phyloP scores from a whole-genome alignment of 176 grass and related monocot genomes.

The Typha latifolia region DNA sequence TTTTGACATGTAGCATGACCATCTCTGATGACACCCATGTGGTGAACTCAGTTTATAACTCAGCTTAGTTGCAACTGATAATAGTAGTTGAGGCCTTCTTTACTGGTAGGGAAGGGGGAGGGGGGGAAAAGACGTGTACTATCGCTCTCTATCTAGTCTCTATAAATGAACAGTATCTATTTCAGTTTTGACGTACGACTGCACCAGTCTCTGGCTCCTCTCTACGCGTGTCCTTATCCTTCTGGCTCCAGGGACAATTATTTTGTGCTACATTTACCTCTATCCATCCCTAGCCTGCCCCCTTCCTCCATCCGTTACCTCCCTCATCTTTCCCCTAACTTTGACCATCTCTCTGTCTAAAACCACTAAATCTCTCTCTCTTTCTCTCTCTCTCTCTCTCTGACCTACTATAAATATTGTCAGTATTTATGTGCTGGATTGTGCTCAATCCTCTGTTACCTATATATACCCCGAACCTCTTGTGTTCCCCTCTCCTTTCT shows the following conservation, averaged over 20 bases:
- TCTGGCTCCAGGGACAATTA: slow-evolving; percentile 18
- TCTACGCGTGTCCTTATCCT: slow-evolving; percentile 21
- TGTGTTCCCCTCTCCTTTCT: too few species aligned
- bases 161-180: slow-evolving; percentile 21
- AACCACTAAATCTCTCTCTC: too few species aligned
- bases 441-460: too few species aligned
- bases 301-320: neutral
- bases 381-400: too few species aligned
- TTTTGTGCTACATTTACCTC: slow-evolving; percentile 10
- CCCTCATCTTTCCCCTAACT: neutral
- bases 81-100: neutral
- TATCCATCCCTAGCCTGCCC: neutral
- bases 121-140: neutral
- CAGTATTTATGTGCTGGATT: too few species aligned
- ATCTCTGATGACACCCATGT: too few species aligned
- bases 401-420: too few species aligned
- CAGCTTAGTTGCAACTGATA: neutral
- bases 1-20: too few species aligned
- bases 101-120: neutral
- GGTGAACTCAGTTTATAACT: too few species aligned
- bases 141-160: slow-evolving; percentile 18
- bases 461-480: too few species aligned
- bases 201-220: slow-evolving; percentile 2
- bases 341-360: slow-evolving; percentile 19
- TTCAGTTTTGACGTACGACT: slow-evolving; percentile 13